Conservation (phyloP, 163 green algal species). For the Volvox carteri region DNA sequence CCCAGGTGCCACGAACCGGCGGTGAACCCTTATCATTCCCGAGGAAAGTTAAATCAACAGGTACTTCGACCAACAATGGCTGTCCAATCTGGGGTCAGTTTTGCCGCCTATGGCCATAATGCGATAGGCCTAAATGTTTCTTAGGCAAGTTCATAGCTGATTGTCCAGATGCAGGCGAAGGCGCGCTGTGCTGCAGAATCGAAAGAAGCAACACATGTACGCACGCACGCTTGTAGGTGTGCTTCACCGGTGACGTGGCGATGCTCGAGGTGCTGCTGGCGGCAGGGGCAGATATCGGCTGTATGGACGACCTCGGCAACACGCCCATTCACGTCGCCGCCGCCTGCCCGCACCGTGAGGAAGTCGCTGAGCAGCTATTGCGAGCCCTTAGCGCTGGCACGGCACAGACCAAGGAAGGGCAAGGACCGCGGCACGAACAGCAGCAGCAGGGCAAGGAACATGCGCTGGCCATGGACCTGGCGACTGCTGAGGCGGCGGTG, state of each 20-base stretch:
- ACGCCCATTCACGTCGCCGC: slow-evolving; percentile 30
- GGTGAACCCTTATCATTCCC: no score
- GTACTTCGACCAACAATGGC: no score
- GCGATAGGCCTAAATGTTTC: no score
- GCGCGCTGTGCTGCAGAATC: neutral
- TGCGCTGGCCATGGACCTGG: neutral
- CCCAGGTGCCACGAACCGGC: no score
- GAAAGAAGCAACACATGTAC: no score
- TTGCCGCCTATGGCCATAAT: no score
- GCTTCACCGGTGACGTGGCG: neutral
- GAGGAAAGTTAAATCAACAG: no score
- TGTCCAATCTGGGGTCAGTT: no score
- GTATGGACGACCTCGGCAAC: neutral
- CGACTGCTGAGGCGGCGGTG: neutral
- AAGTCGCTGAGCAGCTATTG: neutral
- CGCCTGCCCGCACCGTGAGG: slow-evolving; percentile 15
- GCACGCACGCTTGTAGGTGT: neutral
- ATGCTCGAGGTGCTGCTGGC: slow-evolving; percentile 22
- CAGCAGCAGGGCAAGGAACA: neutral
- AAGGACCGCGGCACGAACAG: neutral
- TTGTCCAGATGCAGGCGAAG: no score
- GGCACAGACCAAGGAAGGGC: neutral
- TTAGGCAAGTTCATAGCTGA: no score
- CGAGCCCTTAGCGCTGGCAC: neutral
- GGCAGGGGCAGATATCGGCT: neutral